Evolutionary conservation across 2,329 filamentous ascomycete genomes (phyloP), one percentile per base, ranked within the genome.

Genomic region (Zelopaecilomyces penicillatus): DNA sequence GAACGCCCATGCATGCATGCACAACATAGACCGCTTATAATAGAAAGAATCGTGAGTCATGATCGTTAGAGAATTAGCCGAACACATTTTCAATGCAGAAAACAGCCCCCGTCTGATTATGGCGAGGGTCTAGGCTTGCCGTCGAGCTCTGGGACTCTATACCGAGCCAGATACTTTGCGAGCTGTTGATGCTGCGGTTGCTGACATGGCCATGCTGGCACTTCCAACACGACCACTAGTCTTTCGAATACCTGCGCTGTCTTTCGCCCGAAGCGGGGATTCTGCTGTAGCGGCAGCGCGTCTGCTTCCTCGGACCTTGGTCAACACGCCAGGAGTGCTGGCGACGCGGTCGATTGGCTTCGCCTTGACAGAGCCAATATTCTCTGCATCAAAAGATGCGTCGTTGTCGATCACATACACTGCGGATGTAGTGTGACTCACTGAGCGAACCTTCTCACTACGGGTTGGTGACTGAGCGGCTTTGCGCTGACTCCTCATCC

Each of bases 361-460:
- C 36, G 74, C 73, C 49, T 80, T 78, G 30, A 70, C 64, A 27
- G 69, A 64, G 30, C 81, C 80, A 61, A 83, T 74, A 55, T 88
- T 88, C 60, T 88, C 84, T 8, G 78, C 75, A 53, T 88, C 84
- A 48, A 84, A 78, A 19, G 79, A 82, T 9, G 80, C 74, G 54
- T 83, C 80, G 52, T 85, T 83, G 55, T 85, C 80, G 45, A 83
- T 75, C 38, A 57, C 54, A 55, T 81, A 82, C 47, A 79, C 81
- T 3, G 83, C 82, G 0, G 84, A 85, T 9, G 85, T 82, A 3
- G 82, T 86, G 63, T 88, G 85, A 63, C 85, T 89, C 45, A 85
- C 76, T 1, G 87, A 85, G 39, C 87, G 75, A 44, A 73, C 67
- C 67, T 81, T 84, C 46, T 81, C 78, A 41, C 62, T 74, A 55